Conservation (phyloP, 2,329 filamentous ascomycete genomes). For the Didymella glomerata region DNA sequence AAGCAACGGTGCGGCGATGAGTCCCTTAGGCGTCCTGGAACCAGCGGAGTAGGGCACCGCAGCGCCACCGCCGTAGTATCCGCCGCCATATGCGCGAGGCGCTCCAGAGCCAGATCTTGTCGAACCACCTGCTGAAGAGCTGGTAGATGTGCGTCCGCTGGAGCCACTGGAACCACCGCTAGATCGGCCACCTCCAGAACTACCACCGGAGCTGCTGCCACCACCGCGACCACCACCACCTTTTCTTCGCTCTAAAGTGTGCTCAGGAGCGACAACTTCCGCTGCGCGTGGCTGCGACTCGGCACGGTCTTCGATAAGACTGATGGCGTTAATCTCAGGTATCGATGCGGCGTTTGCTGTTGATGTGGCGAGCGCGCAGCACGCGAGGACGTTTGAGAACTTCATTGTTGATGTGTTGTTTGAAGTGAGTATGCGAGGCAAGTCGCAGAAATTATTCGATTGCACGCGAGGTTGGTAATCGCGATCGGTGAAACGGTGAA, state of each 20-base stretch:
- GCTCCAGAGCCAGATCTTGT: slow-evolving; percentile 68
- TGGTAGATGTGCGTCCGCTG: slow-evolving; percentile 31
- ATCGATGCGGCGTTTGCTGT: slow-evolving; percentile 39
- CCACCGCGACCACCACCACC: slow-evolving; percentile 49
- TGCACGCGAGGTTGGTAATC: slow-evolving; percentile 10
- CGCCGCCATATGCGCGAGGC: slow-evolving; percentile 65
- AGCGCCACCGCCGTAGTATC: slow-evolving; percentile 70
- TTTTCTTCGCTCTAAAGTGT: slow-evolving; percentile 50
- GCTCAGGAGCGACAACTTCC: slow-evolving; percentile 42
- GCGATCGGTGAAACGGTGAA: slow-evolving; percentile 9
- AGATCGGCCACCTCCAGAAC: slow-evolving; percentile 22
- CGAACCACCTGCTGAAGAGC: slow-evolving; percentile 48
- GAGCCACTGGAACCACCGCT: slow-evolving; percentile 26
- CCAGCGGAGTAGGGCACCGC: slow-evolving; percentile 68
- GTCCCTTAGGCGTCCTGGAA: slow-evolving; percentile 56
- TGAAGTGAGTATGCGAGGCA: background rate
- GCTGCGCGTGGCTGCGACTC: slow-evolving; percentile 27
- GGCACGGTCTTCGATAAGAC: slow-evolving; percentile 30
- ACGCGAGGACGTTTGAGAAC: slow-evolving; percentile 36
- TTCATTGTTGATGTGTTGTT: slow-evolving; percentile 33
- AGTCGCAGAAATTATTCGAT: background rate
- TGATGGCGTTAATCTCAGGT: slow-evolving; percentile 38
- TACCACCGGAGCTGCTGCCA: slow-evolving; percentile 25
- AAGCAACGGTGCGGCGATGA: slow-evolving; percentile 61
- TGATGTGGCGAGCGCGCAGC: slow-evolving; percentile 33